Percentiles rank a stretch among this genome's conserved stretches.
phyloP scores from a whole-genome alignment of 345 rosid species.

The Murraya paniculata region DNA sequence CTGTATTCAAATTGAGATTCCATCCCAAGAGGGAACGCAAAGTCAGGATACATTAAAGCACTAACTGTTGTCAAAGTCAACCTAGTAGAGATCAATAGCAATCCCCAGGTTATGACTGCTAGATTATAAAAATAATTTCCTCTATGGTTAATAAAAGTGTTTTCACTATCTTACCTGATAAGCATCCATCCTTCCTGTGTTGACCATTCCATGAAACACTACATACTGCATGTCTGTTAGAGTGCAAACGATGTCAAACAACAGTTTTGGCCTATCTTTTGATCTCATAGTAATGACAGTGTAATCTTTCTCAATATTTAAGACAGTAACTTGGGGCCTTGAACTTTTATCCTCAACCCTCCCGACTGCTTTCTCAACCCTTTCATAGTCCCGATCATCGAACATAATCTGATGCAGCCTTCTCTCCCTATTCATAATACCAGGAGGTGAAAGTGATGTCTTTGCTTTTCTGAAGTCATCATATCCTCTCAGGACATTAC shows the following conservation, averaged over 20 bases:
- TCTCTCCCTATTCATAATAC: slow-evolving; percentile 59
- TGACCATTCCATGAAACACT: slow-evolving; percentile 86
- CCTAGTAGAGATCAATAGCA: not conserved
- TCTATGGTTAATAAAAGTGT: not conserved
- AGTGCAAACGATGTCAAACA: slow-evolving; percentile 87
- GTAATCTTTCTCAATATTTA: slow-evolving; percentile 78
- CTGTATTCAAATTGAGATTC: slow-evolving; percentile 9
- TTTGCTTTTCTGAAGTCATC: slow-evolving; percentile 60
- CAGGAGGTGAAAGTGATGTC: slow-evolving; percentile 60
- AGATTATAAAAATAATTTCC: not conserved
- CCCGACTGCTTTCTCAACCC: slow-evolving; percentile 41
- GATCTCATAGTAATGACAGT: slow-evolving; percentile 81
- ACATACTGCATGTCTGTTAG: slow-evolving; percentile 93
- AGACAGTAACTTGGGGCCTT: slow-evolving; percentile 64
- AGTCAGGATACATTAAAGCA: not conserved
- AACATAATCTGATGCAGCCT: slow-evolving; percentile 95
- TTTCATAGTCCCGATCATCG: slow-evolving; percentile 87
- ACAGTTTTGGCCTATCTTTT: slow-evolving; percentile 74
- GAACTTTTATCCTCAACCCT: slow-evolving; percentile 33
- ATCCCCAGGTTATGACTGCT: not conserved
- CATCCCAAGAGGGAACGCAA: slow-evolving; percentile 10
- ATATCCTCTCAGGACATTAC: slow-evolving; percentile 60
- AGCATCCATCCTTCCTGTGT: slow-evolving; percentile 64
- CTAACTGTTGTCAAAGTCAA: not conserved
- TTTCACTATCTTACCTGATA: slow-evolving; percentile 60